Conservation (phyloP, 305 asterid species). For the Petunia hybrid region DNA sequence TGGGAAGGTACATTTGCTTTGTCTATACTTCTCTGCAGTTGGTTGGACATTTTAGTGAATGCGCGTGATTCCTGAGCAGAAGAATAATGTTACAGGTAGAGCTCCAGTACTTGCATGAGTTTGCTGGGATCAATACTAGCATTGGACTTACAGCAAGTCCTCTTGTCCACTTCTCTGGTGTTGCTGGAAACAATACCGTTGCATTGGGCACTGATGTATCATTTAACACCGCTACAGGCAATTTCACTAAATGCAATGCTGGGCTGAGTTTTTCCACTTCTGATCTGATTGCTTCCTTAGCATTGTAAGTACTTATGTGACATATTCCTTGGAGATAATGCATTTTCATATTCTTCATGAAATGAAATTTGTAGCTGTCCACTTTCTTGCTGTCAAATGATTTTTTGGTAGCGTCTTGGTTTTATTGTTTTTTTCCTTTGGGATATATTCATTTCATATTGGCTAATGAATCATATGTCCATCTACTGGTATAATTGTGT, state of each 20-base stretch:
- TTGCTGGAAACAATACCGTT: slow-evolving; percentile 69
- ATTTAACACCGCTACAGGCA: slow-evolving; percentile 87
- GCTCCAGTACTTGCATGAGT: slow-evolving; percentile 58
- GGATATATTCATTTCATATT: background rate
- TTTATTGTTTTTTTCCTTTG: slow-evolving; percentile 4
- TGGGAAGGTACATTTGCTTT: slow-evolving; percentile 33
- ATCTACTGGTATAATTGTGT: background rate
- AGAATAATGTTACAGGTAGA: slow-evolving; percentile 48
- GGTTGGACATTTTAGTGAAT: background rate
- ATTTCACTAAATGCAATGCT: slow-evolving; percentile 74
- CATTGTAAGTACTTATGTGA: slow-evolving; percentile 60
- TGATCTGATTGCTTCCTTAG: slow-evolving; percentile 82
- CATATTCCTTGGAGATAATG: background rate
- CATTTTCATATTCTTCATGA: slow-evolving; percentile 45
- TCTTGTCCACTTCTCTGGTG: slow-evolving; percentile 73
- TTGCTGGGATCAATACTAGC: slow-evolving; percentile 57
- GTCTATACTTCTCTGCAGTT: background rate
- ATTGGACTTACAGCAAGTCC: slow-evolving; percentile 60
- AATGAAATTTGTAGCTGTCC: slow-evolving; percentile 44
- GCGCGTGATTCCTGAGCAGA: background rate
- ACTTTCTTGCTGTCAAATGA: slow-evolving; percentile 5
- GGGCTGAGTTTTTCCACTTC: slow-evolving; percentile 68
- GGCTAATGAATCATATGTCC: background rate
- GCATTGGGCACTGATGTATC: slow-evolving; percentile 87
- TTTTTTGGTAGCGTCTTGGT: background rate